These are phyloP conservation scores for Whalleya microplaca DNA, from an alignment of 2,329 filamentous ascomycete genomes.

Conservation along the genomic window DNA sequence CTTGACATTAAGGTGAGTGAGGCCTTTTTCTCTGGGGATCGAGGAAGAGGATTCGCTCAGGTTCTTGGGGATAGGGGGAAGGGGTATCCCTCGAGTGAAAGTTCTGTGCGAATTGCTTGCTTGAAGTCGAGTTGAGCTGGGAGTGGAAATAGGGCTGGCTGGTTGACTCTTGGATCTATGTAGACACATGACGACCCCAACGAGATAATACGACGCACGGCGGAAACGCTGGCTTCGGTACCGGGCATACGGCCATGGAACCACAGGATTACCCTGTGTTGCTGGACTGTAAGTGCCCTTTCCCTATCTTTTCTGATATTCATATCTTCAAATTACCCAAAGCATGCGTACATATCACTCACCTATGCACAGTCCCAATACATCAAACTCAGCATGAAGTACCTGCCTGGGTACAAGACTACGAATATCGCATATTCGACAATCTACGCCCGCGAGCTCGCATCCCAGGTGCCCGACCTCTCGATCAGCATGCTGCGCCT, in stretches of 20 bases:
- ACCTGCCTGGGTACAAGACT: constrained; percentile 66
- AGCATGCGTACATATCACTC: not conserved
- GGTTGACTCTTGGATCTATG: not conserved
- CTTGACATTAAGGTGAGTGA: constrained; percentile 83
- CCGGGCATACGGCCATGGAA: constrained; percentile 64
- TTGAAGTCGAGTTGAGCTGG: not conserved
- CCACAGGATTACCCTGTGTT: constrained; percentile 75
- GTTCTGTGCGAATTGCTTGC: too few species aligned
- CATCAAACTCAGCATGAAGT: constrained; percentile 62
- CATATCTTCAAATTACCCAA: not conserved
- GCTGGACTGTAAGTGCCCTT: constrained; percentile 69
- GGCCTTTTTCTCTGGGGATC: not conserved
- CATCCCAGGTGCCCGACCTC: constrained; percentile 63
- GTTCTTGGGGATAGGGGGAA: not conserved
- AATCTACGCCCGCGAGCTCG: constrained; percentile 71
- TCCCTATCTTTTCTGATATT: not conserved
- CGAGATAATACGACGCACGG: constrained; percentile 71
- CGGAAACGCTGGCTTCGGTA: constrained; percentile 62
- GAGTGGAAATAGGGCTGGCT: not conserved
- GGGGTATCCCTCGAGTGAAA: not conserved
- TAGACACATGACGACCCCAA: constrained; percentile 72
- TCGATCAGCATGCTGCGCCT: constrained; percentile 79
- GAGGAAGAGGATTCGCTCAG: not conserved
- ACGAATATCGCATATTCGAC: constrained; percentile 71
- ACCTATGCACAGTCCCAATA: constrained; percentile 61